Conservation (phyloP, 2,329 filamentous ascomycete species). For the Botryosphaeria dothidea region DNA sequence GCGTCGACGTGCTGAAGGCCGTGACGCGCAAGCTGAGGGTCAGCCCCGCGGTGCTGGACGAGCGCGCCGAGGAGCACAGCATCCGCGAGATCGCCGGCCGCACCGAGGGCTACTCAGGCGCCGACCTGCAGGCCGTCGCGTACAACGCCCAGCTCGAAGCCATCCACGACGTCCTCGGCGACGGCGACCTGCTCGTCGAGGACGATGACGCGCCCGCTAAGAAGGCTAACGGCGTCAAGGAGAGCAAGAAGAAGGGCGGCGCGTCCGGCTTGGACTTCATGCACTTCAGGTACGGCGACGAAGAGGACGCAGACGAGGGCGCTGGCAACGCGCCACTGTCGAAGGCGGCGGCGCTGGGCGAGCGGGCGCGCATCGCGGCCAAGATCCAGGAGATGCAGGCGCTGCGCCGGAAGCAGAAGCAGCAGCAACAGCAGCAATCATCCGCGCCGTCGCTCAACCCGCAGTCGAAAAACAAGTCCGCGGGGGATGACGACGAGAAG, state of each 20-base stretch:
- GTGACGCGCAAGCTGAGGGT: constrained; percentile 81
- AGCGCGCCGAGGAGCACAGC: constrained; percentile 33
- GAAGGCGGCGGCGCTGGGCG: constrained; percentile 60
- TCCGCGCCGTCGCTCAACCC: constrained; percentile 3
- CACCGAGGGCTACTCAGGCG: constrained; percentile 90
- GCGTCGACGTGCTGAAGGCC: constrained; percentile 83
- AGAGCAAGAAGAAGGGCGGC: constrained; percentile 28
- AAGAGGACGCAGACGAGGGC: constrained; percentile 34
- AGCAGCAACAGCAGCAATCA: constrained; percentile 42
- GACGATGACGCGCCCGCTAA: constrained; percentile 24
- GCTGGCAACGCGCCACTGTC: constrained; percentile 38
- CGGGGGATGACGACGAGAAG: constrained; percentile 41
- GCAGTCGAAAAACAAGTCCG: constrained; percentile 21
- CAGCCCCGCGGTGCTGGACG: constrained; percentile 61
- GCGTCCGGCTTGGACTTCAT: constrained; percentile 34
- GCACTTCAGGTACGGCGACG: constrained; percentile 78
- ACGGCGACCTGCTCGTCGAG: constrained; percentile 32
- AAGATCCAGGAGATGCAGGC: constrained; percentile 80
- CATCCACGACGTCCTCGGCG: constrained; percentile 86
- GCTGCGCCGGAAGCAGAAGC: constrained; percentile 64
- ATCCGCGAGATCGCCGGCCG: constrained; percentile 73
- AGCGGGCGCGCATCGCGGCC: constrained; percentile 75
- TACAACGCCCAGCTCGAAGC: constrained; percentile 97
- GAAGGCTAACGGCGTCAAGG: constrained; percentile 20
- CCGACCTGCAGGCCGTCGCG: constrained; percentile 89